Base-by-base conservation (phyloP, 257 asterid genomes). In the Verbena officinalis region DNA sequence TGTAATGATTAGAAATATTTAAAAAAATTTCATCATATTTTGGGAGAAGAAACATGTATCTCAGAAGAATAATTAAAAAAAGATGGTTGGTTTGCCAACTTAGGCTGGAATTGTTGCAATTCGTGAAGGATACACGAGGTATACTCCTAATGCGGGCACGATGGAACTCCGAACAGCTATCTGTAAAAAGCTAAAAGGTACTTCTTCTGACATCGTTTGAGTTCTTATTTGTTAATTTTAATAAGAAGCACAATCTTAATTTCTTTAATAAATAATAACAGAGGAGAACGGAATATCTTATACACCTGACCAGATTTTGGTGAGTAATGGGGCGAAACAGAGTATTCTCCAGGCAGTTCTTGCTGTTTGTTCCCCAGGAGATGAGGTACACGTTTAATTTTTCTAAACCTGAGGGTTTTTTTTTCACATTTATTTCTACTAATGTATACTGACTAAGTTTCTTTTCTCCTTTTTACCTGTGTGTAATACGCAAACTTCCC, bases 341-440 rank as follows among this genome's bases (percentile, higher is more conserved):
- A 80, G 95, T 70, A 80, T 72, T 72, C 73, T 87, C 64, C 99
- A 93, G 76, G 99, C 97, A 43, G 84, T 94, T 68, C 83, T 90
- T 64, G 96, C 97, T 10, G 97, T 90, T 43, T 94, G 99, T 69
- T 84, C 99, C n/a, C 96, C 97, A 5, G 96, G 96, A 70, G 99
- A 93, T 59, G 97, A 93, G 96, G 98, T 87, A 79, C 55, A 38
- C 48, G 23, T 27, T 44, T 14, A 40, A 44, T 24, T 45, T 23
- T 30, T 65, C 5, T 19, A 23, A 33, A 38, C 45, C 11, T 3
- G 17, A 10, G 31, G 24, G 33, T 59, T 60, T 14, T 4, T 48
- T 17, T 27, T 52, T 15, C 31, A 19, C 24, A 19, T 75, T 43
- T 17, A 42, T 14, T 34, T 56, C 34, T 30, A 22, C 39, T 7